phyloP scores from a whole-genome alignment of 257 asterid genomes.

The Solanum acaule region DNA sequence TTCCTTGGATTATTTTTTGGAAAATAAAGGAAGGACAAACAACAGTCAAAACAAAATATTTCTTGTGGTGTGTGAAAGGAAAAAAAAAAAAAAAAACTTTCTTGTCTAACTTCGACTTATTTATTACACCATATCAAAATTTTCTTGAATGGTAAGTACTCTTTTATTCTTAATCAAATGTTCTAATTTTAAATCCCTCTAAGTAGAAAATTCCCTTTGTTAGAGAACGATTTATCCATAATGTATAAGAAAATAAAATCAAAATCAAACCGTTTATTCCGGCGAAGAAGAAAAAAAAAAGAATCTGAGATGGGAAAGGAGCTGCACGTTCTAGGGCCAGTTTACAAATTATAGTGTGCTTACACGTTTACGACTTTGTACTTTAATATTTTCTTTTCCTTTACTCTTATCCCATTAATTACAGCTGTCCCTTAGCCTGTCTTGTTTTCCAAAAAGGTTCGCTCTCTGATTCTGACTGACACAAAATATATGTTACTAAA shows the following conservation, averaged over 20 bases:
- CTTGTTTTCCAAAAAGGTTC: neutral
- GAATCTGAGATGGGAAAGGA: neutral
- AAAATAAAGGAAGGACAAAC: neutral
- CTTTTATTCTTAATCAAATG: no score
- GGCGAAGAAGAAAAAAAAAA: neutral
- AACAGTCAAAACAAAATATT: neutral
- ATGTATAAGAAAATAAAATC: no score
- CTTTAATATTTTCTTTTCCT: neutral
- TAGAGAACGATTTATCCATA: no score
- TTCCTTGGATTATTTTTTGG: neutral
- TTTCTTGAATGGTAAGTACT: no score
- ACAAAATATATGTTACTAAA: neutral
- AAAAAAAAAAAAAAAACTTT: neutral
- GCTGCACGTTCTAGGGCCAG: neutral
- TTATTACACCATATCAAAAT: neutral
- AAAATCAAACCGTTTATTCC: neutral
- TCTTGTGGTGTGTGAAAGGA: neutral
- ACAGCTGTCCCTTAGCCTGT: neutral
- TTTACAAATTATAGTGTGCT: neutral
- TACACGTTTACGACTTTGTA: neutral
- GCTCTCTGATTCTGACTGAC: neutral
- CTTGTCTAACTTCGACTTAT: neutral
- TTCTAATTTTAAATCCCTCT: no score
- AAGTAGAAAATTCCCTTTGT: no score
- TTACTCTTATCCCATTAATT: neutral